These are phyloP conservation scores for Mycosarcoma mackinlayi DNA, from an alignment of 1,284 basidiomycete species.

Conservation along the genomic window DNA sequence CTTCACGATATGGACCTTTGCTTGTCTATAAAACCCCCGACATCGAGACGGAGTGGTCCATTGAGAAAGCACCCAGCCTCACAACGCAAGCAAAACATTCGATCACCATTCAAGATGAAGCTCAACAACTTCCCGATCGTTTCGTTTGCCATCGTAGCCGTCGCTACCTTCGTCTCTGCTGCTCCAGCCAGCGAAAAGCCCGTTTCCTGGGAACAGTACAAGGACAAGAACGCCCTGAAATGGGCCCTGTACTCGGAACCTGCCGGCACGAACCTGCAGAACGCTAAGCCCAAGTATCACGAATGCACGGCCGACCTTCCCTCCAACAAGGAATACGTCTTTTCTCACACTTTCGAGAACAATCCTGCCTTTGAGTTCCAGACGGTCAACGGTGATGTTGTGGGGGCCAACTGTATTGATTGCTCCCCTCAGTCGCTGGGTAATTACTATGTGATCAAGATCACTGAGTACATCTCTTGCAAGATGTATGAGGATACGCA, in stretches of 20 bases:
- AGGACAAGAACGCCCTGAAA: not conserved
- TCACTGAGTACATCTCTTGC: not conserved
- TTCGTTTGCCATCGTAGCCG: not conserved
- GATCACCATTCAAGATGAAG: not conserved
- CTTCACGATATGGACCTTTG: no score
- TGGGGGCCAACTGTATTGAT: conserved; percentile 1
- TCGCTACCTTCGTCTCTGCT: not conserved
- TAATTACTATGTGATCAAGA: not conserved
- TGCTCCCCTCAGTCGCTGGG: not conserved
- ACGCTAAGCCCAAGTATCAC: conserved; percentile 1
- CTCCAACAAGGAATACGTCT: not conserved
- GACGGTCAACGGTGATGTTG: not conserved
- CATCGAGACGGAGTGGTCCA: no score
- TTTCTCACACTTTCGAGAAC: not conserved
- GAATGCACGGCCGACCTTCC: not conserved
- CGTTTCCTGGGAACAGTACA: not conserved
- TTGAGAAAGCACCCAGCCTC: no score
- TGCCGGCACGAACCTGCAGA: not conserved
- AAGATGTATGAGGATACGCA: not conserved
- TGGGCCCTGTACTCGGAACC: not conserved
- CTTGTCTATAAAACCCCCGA: no score
- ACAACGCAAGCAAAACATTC: not conserved
- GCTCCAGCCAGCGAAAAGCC: not conserved
- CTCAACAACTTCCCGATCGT: not conserved
- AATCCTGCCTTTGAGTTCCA: conserved; percentile 3